Conservation (phyloP, 2,329 filamentous ascomycete genomes). For the Drechslerella dactyloides region DNA sequence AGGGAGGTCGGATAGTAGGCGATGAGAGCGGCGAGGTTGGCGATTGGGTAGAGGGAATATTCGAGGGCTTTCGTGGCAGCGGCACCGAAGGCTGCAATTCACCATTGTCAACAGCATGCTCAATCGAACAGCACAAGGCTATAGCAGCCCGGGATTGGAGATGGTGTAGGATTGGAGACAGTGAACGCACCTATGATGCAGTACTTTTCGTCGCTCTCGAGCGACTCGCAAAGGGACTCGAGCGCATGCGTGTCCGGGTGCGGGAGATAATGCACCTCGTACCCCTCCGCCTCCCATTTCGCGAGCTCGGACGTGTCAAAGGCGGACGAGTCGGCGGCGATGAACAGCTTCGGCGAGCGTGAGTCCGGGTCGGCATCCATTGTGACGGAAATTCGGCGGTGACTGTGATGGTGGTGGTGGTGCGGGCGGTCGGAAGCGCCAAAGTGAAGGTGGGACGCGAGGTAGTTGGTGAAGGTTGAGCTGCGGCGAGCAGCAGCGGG, state of each 20-base stretch:
- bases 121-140: too few species aligned
- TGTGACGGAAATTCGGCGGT: conserved; percentile 7
- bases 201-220: conserved; percentile 67
- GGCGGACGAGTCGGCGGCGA: conserved; percentile 63
- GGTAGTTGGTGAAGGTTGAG: conserved; percentile 10
- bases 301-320: conserved; percentile 65
- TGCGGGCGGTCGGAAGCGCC: background rate
- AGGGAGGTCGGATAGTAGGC: conserved; percentile 70
- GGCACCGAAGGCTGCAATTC: conserved; percentile 65
- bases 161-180: background rate
- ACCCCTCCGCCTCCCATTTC: conserved; percentile 68
- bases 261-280: conserved; percentile 66
- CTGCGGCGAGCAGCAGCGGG: conserved; percentile 17
- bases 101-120: background rate
- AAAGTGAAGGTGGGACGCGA: conserved; percentile 3
- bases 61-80: conserved; percentile 68
- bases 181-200: conserved; percentile 66
- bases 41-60: conserved; percentile 65
- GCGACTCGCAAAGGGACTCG: conserved; percentile 63
- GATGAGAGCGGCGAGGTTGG: conserved; percentile 66
- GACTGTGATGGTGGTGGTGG: conserved; percentile 4
- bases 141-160: too few species aligned
- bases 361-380: conserved; percentile 11
- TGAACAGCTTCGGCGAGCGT: conserved; percentile 57
- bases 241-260: conserved; percentile 63